Conservation (phyloP, 2,329 filamentous ascomycete species). For the Cadophora gregata region DNA sequence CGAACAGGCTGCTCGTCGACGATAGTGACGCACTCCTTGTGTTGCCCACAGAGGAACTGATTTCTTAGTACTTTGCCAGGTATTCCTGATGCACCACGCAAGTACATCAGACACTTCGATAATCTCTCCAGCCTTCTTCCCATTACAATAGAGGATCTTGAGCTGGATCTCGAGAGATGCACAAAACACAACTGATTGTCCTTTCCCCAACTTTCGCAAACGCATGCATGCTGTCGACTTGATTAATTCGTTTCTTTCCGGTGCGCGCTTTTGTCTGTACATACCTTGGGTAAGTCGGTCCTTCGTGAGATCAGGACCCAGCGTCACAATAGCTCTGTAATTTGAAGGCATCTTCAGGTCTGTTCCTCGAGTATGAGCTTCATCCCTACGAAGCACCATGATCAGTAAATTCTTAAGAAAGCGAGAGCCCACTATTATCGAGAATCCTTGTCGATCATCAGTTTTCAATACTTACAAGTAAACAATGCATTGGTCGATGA, state of each 20-base stretch:
- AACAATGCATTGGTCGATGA: not conserved
- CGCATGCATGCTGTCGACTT: not conserved
- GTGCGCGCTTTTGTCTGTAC: not conserved
- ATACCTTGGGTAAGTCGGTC: constrained; percentile 47
- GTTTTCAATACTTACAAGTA: not conserved
- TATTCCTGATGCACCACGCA: not conserved
- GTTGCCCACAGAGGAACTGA: not conserved
- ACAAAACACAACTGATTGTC: not conserved
- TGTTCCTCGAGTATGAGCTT: constrained; percentile 71
- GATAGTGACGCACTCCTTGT: not conserved
- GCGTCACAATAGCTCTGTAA: constrained; percentile 68
- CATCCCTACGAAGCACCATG: constrained; percentile 50
- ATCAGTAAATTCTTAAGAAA: not conserved
- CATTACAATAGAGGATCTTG: not conserved
- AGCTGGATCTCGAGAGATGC: not conserved
- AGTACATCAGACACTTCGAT: not conserved
- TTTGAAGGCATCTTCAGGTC: constrained; percentile 64
- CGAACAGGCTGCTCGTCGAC: not conserved
- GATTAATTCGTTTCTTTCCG: not conserved
- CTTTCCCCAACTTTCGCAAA: not conserved
- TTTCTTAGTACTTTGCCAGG: not conserved
- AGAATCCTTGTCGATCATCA: too few relatives aligned
- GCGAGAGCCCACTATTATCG: too few relatives aligned
- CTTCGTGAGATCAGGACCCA: constrained; percentile 59
- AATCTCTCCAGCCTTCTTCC: not conserved